A percentile compares a stretch with the other conserved stretches of the same genome.
These are phyloP conservation scores for Aspergillus niger DNA, from an alignment of 2,329 filamentous ascomycete species.

Conservation along the genomic window DNA sequence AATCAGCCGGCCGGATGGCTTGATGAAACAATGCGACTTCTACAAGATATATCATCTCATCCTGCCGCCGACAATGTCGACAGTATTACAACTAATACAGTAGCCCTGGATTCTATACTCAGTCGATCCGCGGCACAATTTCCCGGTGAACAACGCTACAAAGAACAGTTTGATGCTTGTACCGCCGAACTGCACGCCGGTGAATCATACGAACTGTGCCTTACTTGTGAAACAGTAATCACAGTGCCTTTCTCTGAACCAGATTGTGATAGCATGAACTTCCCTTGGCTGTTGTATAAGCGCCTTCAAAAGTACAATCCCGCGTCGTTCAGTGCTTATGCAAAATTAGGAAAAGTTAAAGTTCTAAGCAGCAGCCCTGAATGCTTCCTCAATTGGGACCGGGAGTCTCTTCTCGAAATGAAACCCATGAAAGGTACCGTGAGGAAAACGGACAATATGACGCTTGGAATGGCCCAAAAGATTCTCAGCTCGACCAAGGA, in stretches of 20 bases:
- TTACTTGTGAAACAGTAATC: conserved; percentile 74
- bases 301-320: conserved; percentile 71
- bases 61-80: conserved; percentile 8
- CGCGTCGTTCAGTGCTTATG: conserved; percentile 81
- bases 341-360: conserved; percentile 69
- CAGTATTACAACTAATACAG: conserved; percentile 18
- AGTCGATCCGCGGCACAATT: conserved; percentile 31
- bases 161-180: conserved; percentile 66
- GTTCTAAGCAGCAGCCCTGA: conserved; percentile 85
- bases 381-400: conserved; percentile 75
- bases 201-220: conserved; percentile 82
- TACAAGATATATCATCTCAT: conserved; percentile 24
- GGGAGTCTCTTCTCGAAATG: conserved; percentile 58
- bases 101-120: conserved; percentile 36
- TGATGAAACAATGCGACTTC: conserved; percentile 29
- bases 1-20: conserved; percentile 51
- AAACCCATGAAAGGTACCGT: conserved; percentile 97
- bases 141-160: conserved; percentile 57
- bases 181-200: conserved; percentile 73
- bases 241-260: conserved; percentile 37
- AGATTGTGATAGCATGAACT: conserved; percentile 30
- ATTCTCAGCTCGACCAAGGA: conserved; percentile 84
- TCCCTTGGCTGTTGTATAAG: conserved; percentile 72
- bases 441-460: conserved; percentile 70
- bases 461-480: conserved; percentile 68